Base-by-base conservation (phyloP, 805 yeast species). In the Pichia thaimueangensis region DNA sequence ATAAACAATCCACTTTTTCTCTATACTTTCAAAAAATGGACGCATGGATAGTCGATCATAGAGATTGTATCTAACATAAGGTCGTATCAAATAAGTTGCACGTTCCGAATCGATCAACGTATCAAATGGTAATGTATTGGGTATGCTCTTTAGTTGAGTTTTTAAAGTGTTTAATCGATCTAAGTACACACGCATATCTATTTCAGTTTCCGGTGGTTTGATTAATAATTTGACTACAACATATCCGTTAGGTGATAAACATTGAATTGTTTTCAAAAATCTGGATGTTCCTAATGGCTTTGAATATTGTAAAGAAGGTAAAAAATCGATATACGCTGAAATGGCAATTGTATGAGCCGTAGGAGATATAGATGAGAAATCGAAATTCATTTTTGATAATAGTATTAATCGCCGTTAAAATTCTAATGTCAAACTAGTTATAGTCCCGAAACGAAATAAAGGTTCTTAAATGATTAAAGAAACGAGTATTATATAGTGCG, bases 331-430 rank as follows among this genome's bases (percentile, higher is more conserved):
- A 52, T 89, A 91, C 1, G 97, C 89, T 19, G 91, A 87, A 2
- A 88, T 72, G 6, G 95, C 96, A 54, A 91, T 86, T 1, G 96
- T 86, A 3, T 95, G 88, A 1, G 95, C 87, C 3, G 95, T 80
- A 11, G 96, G 96, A 9, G 96, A 86, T 58, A 87, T 65, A 27
- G 86, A 68, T 2, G 97, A 89, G 47, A 91, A 66, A 57, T 84
- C 85, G 12, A 86, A 86, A 13, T 96, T 97, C 42, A 38, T 38
- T 7, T 3, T 31, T 21, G 9, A 7, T 3, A 6, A 8, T 6
- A 31, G 22, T 6, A 25, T 4, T 16, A 6, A 8, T 4, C 15
- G 23, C n/a, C n/a, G n/a, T n/a, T n/a, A n/a, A n/a, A n/a, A n/a
- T n/a, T n/a, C n/a, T n/a, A n/a, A n/a, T n/a, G n/a, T n/a, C n/a